Evolutionary conservation across 257 asterid genomes (phyloP), one percentile per base, ranked within the genome.

Genomic region (Salvia hispanica): DNA sequence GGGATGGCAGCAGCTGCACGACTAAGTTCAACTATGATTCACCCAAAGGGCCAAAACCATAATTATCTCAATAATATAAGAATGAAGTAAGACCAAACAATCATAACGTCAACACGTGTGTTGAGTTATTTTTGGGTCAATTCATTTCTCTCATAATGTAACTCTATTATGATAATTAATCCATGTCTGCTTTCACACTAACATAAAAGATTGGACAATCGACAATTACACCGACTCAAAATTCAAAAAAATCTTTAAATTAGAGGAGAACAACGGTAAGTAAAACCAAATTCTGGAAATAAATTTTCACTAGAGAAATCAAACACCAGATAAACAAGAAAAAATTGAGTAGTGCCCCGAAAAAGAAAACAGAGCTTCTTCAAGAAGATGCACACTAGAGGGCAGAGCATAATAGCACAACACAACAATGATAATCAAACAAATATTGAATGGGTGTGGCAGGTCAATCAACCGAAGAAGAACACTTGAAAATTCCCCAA

Each of bases 341-440:
- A 68, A 58, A 66, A 43, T 13, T 40, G 37, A 13, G 67, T 52
- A 16, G 34, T 33, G 48, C 6, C 53, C 8, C 9, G 7, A 34
- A 34, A 34, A 39, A 40, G 9, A 8, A 69, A 77, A 63, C 47
- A 69, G 46, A 60, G 48, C 51, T 21, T 59, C 8, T 44, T 54
- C 55, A 55, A 44, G 58, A 55, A 44, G 58, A 70, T 55, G 66
- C 70, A 72, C 21, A 63, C 33, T 48, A 59, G 40, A 66, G n/a
- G 48, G 47, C 52, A 60, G 8, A 39, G 43, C 43, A 39, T 39
- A 40, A 39, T 39, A 40, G 34, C 76, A 57, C 44, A 46, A 46
- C 42, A 77, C 77, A 68, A 77, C 74, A 72, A 64, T 12, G 42
- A 62, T 18, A 28, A 42, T 42, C 40, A 60, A 71, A 52, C 69